phyloP scores from a whole-genome alignment of 2,329 filamentous ascomycete genomes.

The Colletotrichum liriopes region DNA sequence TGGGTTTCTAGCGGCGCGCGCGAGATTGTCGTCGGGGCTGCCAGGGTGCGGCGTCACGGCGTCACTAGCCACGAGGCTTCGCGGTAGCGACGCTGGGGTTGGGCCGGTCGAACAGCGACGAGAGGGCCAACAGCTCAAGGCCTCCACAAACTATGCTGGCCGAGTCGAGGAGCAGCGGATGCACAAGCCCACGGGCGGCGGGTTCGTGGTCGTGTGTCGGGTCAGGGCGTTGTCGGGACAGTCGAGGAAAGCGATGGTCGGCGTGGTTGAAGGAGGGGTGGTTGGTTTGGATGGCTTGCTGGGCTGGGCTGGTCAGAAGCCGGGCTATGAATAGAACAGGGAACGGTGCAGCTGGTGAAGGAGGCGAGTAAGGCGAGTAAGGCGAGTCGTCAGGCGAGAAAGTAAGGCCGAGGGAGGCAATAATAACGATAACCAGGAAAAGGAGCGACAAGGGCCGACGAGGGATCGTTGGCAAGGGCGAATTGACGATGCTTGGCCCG shows the following conservation, averaged over 20 bases:
- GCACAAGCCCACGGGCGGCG: not conserved
- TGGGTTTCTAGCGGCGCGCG: constrained; percentile 32
- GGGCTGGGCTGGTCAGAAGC: constrained; percentile 29
- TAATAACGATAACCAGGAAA: not conserved
- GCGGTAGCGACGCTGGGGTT: not conserved
- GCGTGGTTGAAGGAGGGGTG: constrained; percentile 29
- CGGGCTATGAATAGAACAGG: constrained; percentile 42
- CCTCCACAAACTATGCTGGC: not conserved
- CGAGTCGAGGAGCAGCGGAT: not conserved
- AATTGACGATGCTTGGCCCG: not conserved
- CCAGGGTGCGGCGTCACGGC: constrained; percentile 33
- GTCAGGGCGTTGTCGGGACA: constrained; percentile 26
- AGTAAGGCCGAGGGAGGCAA: not conserved
- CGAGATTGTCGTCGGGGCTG: constrained; percentile 34
- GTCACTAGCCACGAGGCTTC: constrained; percentile 1
- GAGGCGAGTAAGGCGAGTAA: not conserved
- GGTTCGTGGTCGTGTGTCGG: constrained; percentile 19
- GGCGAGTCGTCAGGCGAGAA: constrained; percentile 9
- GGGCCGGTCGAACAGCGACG: not conserved
- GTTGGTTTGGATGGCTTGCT: constrained; percentile 35
- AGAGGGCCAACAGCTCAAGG: not conserved
- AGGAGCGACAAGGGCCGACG: constrained; percentile 21
- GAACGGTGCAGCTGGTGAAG: constrained; percentile 33
- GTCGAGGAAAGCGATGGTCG: constrained; percentile 26
- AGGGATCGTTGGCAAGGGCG: not conserved